phyloP scores from a whole-genome alignment of 169 alveolate species.

The Eimeria tenella region DNA sequence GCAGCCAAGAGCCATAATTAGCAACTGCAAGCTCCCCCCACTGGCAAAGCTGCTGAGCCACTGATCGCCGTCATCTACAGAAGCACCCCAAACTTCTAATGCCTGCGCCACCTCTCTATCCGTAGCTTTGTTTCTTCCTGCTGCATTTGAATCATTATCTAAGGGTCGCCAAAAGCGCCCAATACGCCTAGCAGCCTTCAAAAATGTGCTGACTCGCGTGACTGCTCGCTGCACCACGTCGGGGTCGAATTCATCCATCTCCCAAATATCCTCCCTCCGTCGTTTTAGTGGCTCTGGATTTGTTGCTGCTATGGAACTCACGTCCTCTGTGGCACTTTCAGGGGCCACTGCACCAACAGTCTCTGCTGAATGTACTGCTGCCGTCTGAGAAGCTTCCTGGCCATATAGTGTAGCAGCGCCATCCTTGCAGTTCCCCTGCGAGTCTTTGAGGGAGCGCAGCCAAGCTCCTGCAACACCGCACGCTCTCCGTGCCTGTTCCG shows the following conservation, averaged over 20 bases:
- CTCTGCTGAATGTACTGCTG: not conserved
- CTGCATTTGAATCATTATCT: not conserved
- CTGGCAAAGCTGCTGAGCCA: conserved; percentile 74
- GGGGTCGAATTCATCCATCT: conserved; percentile 65
- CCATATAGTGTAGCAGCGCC: not conserved
- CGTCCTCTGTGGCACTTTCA: not conserved
- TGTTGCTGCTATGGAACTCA: not conserved
- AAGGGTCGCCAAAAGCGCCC: conserved; percentile 54
- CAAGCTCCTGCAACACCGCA: conserved; percentile 75
- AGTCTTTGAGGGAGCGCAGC: conserved; percentile 43
- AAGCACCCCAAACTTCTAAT: conserved; percentile 61
- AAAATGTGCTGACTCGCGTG: conserved; percentile 54
- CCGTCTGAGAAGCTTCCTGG: not conserved
- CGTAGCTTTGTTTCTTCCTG: not conserved
- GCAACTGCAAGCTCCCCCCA: conserved; percentile 72
- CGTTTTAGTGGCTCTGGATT: conserved; percentile 17
- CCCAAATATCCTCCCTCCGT: conserved; percentile 66
- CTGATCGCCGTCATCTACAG: conserved; percentile 56
- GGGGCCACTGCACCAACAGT: not conserved
- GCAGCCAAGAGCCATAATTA: conserved; percentile 65
- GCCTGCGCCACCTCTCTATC: not conserved
- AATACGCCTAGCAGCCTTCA: conserved; percentile 63
- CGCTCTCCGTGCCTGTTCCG: conserved; percentile 71
- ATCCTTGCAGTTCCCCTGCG: not conserved
- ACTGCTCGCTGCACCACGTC: conserved; percentile 64